These are phyloP conservation scores for Zasmidium angulare DNA, from an alignment of 2,329 filamentous ascomycete genomes.

Conservation along the genomic window DNA sequence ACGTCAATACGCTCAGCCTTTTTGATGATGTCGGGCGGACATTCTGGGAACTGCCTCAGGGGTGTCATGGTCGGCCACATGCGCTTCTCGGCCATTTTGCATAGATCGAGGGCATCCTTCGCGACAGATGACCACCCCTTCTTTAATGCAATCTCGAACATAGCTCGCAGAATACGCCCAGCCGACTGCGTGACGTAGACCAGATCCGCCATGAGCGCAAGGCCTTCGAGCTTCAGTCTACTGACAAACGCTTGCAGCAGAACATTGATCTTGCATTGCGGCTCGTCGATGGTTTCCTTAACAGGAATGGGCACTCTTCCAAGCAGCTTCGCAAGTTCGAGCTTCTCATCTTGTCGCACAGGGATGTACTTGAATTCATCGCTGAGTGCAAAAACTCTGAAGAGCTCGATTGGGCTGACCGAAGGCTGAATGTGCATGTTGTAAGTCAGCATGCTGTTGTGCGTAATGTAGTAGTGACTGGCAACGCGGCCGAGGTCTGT, in stretches of 20 bases:
- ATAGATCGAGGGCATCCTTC: constrained; percentile 87
- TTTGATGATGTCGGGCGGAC: constrained; percentile 79
- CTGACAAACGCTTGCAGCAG: constrained; percentile 96
- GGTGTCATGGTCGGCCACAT: constrained; percentile 99
- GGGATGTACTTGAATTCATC: constrained; percentile 99
- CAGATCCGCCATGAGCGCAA: constrained; percentile 96
- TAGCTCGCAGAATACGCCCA: constrained; percentile 88
- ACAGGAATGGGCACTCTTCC: constrained; percentile 90
- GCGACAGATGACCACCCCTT: constrained; percentile 95
- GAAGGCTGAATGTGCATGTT: constrained; percentile 92
- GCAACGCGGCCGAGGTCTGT: constrained; percentile 95
- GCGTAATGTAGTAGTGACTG: constrained; percentile 97
- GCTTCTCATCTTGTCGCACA: constrained; percentile 94
- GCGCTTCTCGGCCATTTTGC: constrained; percentile 98
- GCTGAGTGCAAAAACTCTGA: constrained; percentile 92
- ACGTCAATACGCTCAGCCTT: constrained; percentile 96
- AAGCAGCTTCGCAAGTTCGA: constrained; percentile 89
- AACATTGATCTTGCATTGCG: constrained; percentile 97
- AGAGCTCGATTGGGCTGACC: constrained; percentile 90
- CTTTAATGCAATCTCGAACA: constrained; percentile 96
- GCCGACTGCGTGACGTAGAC: constrained; percentile 98
- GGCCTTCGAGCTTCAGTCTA: constrained; percentile 84
- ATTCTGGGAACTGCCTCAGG: constrained; percentile 81
- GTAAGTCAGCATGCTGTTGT: constrained; percentile 95
- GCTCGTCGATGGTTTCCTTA: constrained; percentile 95